phyloP scores from a whole-genome alignment of 2,329 filamentous ascomycete genomes.

The Colletotrichum sidae region DNA sequence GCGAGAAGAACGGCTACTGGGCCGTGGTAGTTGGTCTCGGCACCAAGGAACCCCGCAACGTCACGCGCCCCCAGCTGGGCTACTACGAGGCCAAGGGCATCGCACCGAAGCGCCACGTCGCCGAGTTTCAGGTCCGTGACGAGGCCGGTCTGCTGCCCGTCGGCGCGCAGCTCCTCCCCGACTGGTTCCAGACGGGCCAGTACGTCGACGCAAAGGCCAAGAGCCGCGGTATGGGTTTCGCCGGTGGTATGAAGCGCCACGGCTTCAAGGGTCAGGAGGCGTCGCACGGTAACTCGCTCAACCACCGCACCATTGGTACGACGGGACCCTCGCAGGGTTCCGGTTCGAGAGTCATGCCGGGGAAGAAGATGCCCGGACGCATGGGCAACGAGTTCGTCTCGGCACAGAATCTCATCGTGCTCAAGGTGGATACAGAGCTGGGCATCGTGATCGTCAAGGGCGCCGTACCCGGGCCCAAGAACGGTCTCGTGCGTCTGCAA shows the following conservation, averaged over 20 bases:
- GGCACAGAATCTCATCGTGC: slow-evolving; percentile 88
- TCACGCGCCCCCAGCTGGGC: slow-evolving; percentile 85
- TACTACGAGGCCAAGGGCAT: slow-evolving; percentile 88
- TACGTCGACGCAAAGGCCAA: slow-evolving; percentile 87
- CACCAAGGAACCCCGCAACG: slow-evolving; percentile 77
- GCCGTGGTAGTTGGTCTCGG: slow-evolving; percentile 91
- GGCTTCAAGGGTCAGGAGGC: slow-evolving; percentile 90
- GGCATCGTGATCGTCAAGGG: slow-evolving; percentile 92
- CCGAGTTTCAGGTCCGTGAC: slow-evolving; percentile 87
- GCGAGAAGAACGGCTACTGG: slow-evolving; percentile 86
- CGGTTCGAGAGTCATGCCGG: slow-evolving; percentile 91
- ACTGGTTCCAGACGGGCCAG: slow-evolving; percentile 92
- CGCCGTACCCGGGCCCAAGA: slow-evolving; percentile 87
- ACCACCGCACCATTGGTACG: slow-evolving; percentile 92
- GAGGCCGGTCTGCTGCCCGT: slow-evolving; percentile 79
- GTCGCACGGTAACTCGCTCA: slow-evolving; percentile 94
- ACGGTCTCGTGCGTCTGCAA: slow-evolving; percentile 84
- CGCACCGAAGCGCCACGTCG: slow-evolving; percentile 84
- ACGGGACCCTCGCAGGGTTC: slow-evolving; percentile 90
- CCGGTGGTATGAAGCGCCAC: slow-evolving; percentile 97
- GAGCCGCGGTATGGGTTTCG: slow-evolving; percentile 91
- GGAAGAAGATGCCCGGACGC: slow-evolving; percentile 97
- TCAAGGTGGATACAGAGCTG: slow-evolving; percentile 88
- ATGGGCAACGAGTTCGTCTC: slow-evolving; percentile 94
- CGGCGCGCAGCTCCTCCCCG: slow-evolving; percentile 81